These are phyloP conservation scores for Sporothrix globosa DNA, from an alignment of 2,329 filamentous ascomycete genomes.

Conservation along the genomic window DNA sequence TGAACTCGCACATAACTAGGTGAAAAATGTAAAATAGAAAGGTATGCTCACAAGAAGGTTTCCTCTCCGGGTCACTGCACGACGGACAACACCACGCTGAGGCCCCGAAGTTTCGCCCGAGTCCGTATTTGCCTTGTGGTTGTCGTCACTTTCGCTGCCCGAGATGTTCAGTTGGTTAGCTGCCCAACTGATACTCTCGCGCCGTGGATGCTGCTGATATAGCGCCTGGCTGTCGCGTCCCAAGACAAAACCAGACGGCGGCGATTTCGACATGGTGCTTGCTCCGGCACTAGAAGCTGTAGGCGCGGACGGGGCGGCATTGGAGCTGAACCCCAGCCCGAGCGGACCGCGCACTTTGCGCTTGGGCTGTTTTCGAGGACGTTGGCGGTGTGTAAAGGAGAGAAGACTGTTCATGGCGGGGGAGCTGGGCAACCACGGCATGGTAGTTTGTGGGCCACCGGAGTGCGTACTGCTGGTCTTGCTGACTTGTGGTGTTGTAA, in stretches of 20 bases:
- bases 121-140: constrained; percentile 52
- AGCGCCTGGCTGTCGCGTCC: constrained; percentile 13
- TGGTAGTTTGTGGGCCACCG: constrained; percentile 36
- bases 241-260: constrained; percentile 55
- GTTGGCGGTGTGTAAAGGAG: constrained; percentile 79
- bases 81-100: constrained; percentile 75
- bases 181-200: constrained; percentile 88
- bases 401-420: constrained; percentile 75
- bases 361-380: constrained; percentile 69
- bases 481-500: constrained; percentile 78
- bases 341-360: constrained; percentile 53
- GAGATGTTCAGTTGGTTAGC: constrained; percentile 85
- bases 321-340: constrained; percentile 55
- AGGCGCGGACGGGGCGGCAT: constrained; percentile 43
- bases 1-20: no score
- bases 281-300: background rate
- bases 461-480: constrained; percentile 57
- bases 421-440: constrained; percentile 48
- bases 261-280: constrained; percentile 66
- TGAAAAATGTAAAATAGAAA: background rate
- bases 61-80: constrained; percentile 81
- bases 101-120: constrained; percentile 52
- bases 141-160: constrained; percentile 79
- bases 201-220: constrained; percentile 55
- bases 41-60: constrained; percentile 73